Conservation (phyloP, 495 filamentous ascomycete genomes). For the Hamigera avellanea region DNA sequence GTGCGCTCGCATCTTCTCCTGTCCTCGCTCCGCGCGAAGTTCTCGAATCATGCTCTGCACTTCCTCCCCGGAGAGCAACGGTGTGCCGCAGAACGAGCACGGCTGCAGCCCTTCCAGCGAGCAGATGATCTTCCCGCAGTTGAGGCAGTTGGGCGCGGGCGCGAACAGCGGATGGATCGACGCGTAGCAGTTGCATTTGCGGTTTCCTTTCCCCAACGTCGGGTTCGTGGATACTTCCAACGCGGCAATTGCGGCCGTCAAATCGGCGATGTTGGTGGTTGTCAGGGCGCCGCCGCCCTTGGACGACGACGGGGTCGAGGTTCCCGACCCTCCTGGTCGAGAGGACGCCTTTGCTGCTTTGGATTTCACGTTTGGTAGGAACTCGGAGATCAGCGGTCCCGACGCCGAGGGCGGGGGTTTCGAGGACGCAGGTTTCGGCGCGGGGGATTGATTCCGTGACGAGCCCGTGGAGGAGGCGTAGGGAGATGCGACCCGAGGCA, state of each 20-base stretch:
- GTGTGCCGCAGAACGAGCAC: conserved; percentile 78
- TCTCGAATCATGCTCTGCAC: conserved; percentile 77
- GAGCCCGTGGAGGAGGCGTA: conserved; percentile 14
- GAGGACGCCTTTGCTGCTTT: conserved; percentile 42
- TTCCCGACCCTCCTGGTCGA: conserved; percentile 40
- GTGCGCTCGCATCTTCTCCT: conserved; percentile 72
- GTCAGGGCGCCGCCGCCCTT: conserved; percentile 25
- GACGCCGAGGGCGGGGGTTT: conserved; percentile 56
- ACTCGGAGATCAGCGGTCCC: conserved; percentile 71
- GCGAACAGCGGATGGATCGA: conserved; percentile 72
- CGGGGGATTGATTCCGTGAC: conserved; percentile 28
- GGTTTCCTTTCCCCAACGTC: conserved; percentile 41
- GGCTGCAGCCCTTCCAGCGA: conserved; percentile 88
- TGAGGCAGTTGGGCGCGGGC: conserved; percentile 83
- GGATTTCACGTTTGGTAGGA: conserved; percentile 50
- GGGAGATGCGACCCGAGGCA: conserved; percentile 15
- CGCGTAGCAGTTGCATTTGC: conserved; percentile 76
- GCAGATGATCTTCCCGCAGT: conserved; percentile 95
- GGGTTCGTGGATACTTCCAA: conserved; percentile 88
- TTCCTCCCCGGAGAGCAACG: conserved; percentile 59
- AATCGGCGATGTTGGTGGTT: conserved; percentile 62
- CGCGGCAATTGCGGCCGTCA: conserved; percentile 83
- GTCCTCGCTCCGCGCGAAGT: conserved; percentile 73
- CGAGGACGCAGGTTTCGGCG: conserved; percentile 33
- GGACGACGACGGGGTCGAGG: conserved; percentile 20